phyloP scores from a whole-genome alignment of 768 basidiomycete species.

The Naganishia onofrii region DNA sequence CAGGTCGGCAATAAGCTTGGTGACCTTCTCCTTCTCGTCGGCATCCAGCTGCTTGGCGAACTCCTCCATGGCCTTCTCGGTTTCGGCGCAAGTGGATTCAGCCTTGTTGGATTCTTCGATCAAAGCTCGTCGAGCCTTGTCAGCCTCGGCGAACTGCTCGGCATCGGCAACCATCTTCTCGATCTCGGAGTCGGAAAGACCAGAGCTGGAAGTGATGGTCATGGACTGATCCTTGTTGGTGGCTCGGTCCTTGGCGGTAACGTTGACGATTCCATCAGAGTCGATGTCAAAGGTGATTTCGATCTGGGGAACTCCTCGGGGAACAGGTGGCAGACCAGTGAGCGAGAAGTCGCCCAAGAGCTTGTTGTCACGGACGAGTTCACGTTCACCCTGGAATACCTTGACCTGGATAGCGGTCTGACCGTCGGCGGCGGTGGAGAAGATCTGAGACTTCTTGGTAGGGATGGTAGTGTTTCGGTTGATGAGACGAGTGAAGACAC shows the following conservation, averaged over 20 bases:
- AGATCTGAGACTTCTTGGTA: constrained; percentile 98
- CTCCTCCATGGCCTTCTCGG: constrained; percentile 96
- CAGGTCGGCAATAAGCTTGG: constrained; percentile 78
- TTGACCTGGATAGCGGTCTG: constrained; percentile 99
- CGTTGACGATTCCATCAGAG: constrained; percentile 84
- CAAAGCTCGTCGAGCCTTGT: constrained; percentile 78
- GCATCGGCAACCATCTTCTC: constrained; percentile 94
- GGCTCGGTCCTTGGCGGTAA: constrained; percentile 74
- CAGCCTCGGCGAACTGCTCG: constrained; percentile 87
- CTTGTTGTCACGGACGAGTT: constrained; percentile 96
- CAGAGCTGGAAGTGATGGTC: constrained; percentile 95
- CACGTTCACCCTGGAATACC: constrained; percentile 99
- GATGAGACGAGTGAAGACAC: constrained; percentile 99
- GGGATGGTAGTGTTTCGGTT: constrained; percentile 98
- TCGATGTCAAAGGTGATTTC: constrained; percentile 92
- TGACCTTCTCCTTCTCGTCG: constrained; percentile 88
- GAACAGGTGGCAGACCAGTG: constrained; percentile 80
- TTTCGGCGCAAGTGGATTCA: constrained; percentile 88
- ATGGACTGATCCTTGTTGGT: constrained; percentile 56
- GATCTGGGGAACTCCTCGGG: constrained; percentile 68
- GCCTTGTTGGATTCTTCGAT: constrained; percentile 98
- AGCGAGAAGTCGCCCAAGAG: constrained; percentile 99
- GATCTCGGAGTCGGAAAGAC: constrained; percentile 92
- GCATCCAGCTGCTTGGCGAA: constrained; percentile 96
- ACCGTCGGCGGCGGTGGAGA: constrained; percentile 97